Percentiles rank a stretch among this genome's conserved stretches.
Conservation (phyloP, 1,284 basidiomycete genomes). For the Cystobasidiaceae sp. region DNA sequence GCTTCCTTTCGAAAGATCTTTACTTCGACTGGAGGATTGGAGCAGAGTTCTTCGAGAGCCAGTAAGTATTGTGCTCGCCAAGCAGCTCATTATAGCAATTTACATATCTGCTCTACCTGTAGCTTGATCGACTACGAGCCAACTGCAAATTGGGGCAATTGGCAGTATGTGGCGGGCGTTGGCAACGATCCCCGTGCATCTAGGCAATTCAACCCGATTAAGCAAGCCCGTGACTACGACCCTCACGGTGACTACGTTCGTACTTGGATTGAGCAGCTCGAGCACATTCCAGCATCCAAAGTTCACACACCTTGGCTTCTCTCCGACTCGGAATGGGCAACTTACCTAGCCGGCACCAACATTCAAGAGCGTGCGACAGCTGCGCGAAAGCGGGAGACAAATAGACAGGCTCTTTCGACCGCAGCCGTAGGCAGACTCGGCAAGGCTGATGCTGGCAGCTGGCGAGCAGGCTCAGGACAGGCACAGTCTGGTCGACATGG, state of each 20-base stretch:
- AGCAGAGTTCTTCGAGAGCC: slow-evolving; percentile 54
- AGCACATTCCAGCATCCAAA: slow-evolving; percentile 44
- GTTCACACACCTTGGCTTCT: slow-evolving; percentile 45
- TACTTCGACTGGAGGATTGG: slow-evolving; percentile 56
- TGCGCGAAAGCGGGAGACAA: too few species aligned
- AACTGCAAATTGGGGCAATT: slow-evolving; percentile 50
- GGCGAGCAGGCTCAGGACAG: too few species aligned
- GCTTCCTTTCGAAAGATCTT: slow-evolving; percentile 54
- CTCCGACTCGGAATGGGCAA: slow-evolving; percentile 28
- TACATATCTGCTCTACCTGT: neutral
- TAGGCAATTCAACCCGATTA: slow-evolving; percentile 56
- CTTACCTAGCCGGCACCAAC: too few species aligned
- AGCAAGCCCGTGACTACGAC: slow-evolving; percentile 52
- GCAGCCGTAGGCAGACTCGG: slow-evolving; percentile 7
- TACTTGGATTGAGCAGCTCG: slow-evolving; percentile 52
- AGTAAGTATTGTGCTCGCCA: slow-evolving; percentile 48
- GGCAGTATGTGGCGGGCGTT: slow-evolving; percentile 49
- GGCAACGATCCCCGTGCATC: slow-evolving; percentile 56
- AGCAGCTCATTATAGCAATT: slow-evolving; percentile 45
- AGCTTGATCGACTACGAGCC: slow-evolving; percentile 30
- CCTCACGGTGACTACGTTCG: slow-evolving; percentile 46
- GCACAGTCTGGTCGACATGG: too few species aligned
- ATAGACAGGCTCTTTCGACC: slow-evolving; percentile 1
- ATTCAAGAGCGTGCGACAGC: too few species aligned
- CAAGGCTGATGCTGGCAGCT: neutral